A percentile compares a stretch with the other conserved stretches of the same genome.
phyloP scores from a whole-genome alignment of 1,139 yeast species.

The Yamadazyma triangularis region DNA sequence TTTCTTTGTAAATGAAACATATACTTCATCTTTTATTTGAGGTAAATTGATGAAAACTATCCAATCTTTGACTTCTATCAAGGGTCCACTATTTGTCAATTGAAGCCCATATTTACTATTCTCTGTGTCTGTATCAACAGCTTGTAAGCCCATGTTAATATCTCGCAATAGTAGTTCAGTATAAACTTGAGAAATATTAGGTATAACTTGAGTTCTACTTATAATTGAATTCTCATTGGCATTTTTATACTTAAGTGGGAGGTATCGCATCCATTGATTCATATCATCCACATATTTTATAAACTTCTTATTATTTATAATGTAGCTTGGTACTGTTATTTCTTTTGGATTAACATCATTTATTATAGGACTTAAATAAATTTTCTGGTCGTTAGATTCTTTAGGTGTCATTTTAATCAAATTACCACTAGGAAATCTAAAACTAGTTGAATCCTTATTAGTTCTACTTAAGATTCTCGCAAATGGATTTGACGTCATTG shows the following conservation, averaged over 20 bases:
- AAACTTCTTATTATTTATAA: conserved; percentile 8
- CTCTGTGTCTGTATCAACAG: no score
- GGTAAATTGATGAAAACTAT: conserved; percentile 7
- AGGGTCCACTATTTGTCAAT: no score
- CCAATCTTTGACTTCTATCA: no score
- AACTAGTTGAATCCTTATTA: conserved; percentile 6
- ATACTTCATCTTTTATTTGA: conserved; percentile 3
- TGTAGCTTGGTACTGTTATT: conserved; percentile 7
- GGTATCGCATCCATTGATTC: conserved; percentile 8
- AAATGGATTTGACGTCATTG: conserved; percentile 9
- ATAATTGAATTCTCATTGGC: conserved; percentile 3
- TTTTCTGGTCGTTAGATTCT: background rate
- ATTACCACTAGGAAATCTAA: conserved; percentile 11
- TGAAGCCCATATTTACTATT: no score
- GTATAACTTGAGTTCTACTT: background rate
- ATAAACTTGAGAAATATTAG: conserved; percentile 3
- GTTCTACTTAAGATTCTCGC: conserved; percentile 9
- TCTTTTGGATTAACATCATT: conserved; percentile 2
- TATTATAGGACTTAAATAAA: conserved; percentile 2
- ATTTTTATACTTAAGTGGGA: conserved; percentile 10
- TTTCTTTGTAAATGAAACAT: conserved; percentile 3
- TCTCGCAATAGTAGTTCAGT: conserved; percentile 4
- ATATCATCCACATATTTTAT: conserved; percentile 3
- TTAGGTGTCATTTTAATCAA: conserved; percentile 5
- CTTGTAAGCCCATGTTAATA: conserved; percentile 4